These are phyloP conservation scores for Linnemannia hyalina DNA, from an alignment of 192 early-diverging fungal genomes.

Conservation along the genomic window DNA sequence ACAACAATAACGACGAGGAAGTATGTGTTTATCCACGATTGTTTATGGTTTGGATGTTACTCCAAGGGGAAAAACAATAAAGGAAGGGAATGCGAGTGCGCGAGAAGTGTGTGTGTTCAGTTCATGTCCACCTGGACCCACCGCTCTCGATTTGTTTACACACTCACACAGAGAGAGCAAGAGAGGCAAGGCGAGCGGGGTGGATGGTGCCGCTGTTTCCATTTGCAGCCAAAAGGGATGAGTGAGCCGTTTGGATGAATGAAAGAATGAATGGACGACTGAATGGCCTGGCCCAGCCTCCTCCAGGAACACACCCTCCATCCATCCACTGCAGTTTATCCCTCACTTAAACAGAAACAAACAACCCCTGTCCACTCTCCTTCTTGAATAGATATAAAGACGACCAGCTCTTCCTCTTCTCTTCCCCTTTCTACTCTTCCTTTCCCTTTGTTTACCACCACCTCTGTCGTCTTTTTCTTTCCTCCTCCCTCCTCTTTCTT, in stretches of 20 bases:
- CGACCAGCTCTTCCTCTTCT: background rate
- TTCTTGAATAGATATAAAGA: constrained; percentile 11
- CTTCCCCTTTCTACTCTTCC: background rate
- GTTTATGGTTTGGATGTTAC: too few relatives aligned
- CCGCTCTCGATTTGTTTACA: background rate
- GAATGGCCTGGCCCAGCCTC: background rate
- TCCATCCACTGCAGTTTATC: background rate
- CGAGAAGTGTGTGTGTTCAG: too few relatives aligned
- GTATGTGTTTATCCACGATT: too few relatives aligned
- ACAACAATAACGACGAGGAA: too few relatives aligned
- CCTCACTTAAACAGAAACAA: background rate
- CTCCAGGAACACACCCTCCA: background rate
- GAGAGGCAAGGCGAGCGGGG: background rate
- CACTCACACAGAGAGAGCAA: too few relatives aligned
- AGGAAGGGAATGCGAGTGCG: too few relatives aligned
- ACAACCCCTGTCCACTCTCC: background rate
- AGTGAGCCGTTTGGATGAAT: background rate
- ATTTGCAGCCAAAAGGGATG: background rate
- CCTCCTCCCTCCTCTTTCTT: background rate
- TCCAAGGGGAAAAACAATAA: too few relatives aligned
- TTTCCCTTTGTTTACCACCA: background rate
- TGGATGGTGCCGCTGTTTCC: background rate
- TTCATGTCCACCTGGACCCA: background rate
- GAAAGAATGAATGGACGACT: background rate
- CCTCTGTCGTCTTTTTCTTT: background rate